Conservation (phyloP, 2,329 filamentous ascomycete species). For the Alternaria conjuncta region DNA sequence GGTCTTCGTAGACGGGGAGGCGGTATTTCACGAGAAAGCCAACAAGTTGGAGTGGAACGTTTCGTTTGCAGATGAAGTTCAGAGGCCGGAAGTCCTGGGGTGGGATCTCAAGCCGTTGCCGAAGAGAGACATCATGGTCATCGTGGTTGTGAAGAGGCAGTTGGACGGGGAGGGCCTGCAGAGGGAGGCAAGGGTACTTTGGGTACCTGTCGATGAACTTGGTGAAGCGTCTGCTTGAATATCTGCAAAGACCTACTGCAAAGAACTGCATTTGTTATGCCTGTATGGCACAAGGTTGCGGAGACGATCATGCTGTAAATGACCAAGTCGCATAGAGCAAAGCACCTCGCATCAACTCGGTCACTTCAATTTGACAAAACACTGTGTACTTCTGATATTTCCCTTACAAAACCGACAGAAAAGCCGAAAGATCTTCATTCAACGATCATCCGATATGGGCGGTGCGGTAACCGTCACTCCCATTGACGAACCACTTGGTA, state of each 20-base stretch:
- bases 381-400: too few relatives aligned
- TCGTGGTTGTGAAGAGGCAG: slow-evolving; percentile 23
- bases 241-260: background rate
- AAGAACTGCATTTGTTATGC: too few relatives aligned
- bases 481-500: background rate
- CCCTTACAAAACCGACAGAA: too few relatives aligned
- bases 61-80: slow-evolving; percentile 6
- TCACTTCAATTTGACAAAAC: too few relatives aligned
- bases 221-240: background rate
- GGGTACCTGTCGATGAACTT: background rate
- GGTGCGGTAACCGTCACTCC: background rate
- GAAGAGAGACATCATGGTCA: slow-evolving; percentile 24
- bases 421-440: too few relatives aligned
- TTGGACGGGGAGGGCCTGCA: slow-evolving; percentile 7
- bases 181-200: slow-evolving; percentile 1
- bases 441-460: too few relatives aligned
- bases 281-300: too few relatives aligned
- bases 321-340: too few relatives aligned
- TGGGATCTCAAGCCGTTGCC: slow-evolving; percentile 35
- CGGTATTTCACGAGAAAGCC: background rate
- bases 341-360: too few relatives aligned
- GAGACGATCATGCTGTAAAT: too few relatives aligned
- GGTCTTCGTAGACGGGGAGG: slow-evolving; percentile 29
- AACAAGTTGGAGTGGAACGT: slow-evolving; percentile 12
- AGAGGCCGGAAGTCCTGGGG: slow-evolving; percentile 18